phyloP scores from a whole-genome alignment of 2,329 filamentous ascomycete genomes.

The Colletotrichum sp. region DNA sequence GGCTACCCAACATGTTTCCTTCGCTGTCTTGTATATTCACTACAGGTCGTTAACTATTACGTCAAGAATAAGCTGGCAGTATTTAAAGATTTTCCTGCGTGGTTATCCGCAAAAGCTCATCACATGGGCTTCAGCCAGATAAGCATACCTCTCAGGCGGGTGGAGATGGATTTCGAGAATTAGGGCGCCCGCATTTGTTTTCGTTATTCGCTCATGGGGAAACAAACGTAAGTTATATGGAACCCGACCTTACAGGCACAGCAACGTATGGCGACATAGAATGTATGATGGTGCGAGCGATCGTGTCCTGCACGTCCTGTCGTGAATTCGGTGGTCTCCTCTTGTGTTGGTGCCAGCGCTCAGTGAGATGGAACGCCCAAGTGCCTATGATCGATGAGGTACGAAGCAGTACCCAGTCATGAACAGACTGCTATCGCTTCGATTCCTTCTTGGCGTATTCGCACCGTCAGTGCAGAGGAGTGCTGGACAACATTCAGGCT shows the following conservation, averaged over 20 bases:
- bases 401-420: neutral
- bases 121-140: neutral
- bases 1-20: neutral
- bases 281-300: neutral
- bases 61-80: neutral
- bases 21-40: neutral
- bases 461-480: neutral
- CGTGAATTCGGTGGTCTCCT: neutral
- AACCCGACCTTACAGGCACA: neutral
- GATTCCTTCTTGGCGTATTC: rapidly evolving
- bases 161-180: no score
- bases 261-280: neutral
- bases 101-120: neutral
- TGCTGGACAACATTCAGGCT: neutral
- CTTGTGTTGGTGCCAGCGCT: neutral
- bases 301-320: neutral
- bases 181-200: neutral
- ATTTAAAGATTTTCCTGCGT: neutral
- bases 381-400: neutral
- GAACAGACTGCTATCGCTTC: rapidly evolving
- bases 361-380: neutral
- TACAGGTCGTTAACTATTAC: neutral
- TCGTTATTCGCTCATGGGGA: neutral
- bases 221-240: neutral
- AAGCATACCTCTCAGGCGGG: neutral